Evolutionary conservation across 495 filamentous ascomycete genomes (phyloP).

Genomic region (Tuber borchii): DNA sequence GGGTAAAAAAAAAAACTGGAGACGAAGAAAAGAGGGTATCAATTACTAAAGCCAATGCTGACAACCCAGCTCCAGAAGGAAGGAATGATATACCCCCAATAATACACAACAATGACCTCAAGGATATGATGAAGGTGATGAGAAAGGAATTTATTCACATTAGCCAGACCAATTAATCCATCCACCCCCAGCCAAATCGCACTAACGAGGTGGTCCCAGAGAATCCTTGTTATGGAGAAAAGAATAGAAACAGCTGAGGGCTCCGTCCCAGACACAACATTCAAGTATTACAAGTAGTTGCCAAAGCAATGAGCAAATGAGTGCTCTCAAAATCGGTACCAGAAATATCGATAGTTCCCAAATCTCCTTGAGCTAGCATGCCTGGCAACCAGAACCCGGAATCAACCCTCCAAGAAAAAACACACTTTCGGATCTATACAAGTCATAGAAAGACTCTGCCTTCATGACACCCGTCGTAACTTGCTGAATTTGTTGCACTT

Average conservation of each 20-base stretch:
- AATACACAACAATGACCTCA: background rate
- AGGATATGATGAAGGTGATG: background rate
- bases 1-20: background rate
- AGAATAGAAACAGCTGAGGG: background rate
- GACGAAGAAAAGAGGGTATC: background rate
- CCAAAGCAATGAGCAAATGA: background rate
- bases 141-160: background rate
- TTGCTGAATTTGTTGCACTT: slow-evolving; percentile 23
- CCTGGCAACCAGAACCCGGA: background rate
- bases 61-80: background rate
- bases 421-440: slow-evolving; percentile 9
- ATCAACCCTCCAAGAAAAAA: background rate
- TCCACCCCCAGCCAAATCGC: background rate
- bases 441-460: slow-evolving; percentile 5
- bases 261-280: background rate
- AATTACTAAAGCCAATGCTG: background rate
- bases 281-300: background rate
- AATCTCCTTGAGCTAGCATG: background rate
- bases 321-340: background rate
- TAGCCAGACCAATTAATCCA: background rate
- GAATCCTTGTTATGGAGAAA: background rate
- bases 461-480: slow-evolving; percentile 23
- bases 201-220: background rate
- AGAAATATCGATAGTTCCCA: background rate
- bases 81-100: background rate